phyloP scores from a whole-genome alignment of 768 basidiomycete species.

The Leucosporidium scottii region DNA sequence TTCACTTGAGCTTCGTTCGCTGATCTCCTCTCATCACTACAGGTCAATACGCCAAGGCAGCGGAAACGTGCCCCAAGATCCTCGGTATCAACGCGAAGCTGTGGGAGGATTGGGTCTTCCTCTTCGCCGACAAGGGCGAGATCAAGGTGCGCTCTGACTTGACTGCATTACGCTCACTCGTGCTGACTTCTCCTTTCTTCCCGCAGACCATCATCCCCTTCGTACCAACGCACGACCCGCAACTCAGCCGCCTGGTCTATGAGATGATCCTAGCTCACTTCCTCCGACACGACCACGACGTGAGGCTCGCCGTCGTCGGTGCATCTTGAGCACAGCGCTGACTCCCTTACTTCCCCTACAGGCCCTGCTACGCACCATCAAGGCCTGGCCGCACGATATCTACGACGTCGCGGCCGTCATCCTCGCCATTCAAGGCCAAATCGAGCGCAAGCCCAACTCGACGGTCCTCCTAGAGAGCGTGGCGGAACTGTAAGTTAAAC shows the following conservation, averaged over 20 bases:
- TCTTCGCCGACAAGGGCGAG: constrained; percentile 72
- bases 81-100: constrained; percentile 66
- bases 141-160: constrained; percentile 54
- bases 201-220: constrained; percentile 77
- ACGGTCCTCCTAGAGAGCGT: constrained; percentile 84
- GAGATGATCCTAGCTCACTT: constrained; percentile 91
- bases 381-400: constrained; percentile 81
- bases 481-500: constrained; percentile 64
- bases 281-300: constrained; percentile 66
- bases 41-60: constrained; percentile 71
- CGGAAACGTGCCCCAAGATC: constrained; percentile 72
- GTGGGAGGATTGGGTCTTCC: constrained; percentile 97
- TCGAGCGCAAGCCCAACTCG: constrained; percentile 55
- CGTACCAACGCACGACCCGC: constrained; percentile 74
- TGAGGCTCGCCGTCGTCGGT: constrained; percentile 39
- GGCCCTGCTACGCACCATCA: constrained; percentile 69
- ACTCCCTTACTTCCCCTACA: constrained; percentile 39
- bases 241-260: constrained; percentile 75
- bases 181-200: background rate
- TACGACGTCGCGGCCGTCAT: constrained; percentile 84
- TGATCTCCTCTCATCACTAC: constrained; percentile 3
- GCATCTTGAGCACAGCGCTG: background rate
- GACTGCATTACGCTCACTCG: background rate
- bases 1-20: background rate
- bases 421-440: constrained; percentile 73